phyloP scores from a whole-genome alignment of 2,329 filamentous ascomycete species.

The Pleomassaria siparia region DNA sequence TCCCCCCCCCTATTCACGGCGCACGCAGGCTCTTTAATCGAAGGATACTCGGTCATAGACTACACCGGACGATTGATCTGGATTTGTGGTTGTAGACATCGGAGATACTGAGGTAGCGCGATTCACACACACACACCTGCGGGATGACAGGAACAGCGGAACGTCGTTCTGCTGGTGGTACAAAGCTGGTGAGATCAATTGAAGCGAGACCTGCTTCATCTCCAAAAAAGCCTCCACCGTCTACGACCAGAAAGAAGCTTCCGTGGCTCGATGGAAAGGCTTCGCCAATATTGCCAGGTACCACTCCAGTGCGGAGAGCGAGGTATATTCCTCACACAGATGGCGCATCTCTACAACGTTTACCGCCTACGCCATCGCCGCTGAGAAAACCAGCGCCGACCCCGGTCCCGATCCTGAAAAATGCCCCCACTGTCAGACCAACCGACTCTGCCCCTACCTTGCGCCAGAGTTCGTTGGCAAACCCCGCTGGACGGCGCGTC shows the following conservation, averaged over 20 bases:
- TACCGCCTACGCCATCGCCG: slow-evolving; percentile 6
- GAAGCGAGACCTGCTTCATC: not conserved
- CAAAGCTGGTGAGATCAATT: not conserved
- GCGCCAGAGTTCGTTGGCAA: slow-evolving; percentile 5
- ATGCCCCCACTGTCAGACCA: slow-evolving; percentile 3
- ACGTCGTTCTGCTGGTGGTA: not conserved
- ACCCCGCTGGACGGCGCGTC: slow-evolving; percentile 7
- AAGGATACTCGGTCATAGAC: not conserved
- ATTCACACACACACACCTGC: not conserved
- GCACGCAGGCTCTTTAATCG: not conserved
- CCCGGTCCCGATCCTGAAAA: not conserved
- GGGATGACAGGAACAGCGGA: not conserved
- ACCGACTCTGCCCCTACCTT: slow-evolving; percentile 6
- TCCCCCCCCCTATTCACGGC: not conserved
- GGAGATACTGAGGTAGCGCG: not conserved
- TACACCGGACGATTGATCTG: not conserved
- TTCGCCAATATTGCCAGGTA: slow-evolving; percentile 3
- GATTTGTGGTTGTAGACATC: not conserved
- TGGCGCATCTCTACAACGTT: not conserved
- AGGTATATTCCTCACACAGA: not conserved
- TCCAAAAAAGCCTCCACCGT: slow-evolving; percentile 13
- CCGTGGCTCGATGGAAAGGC: slow-evolving; percentile 35
- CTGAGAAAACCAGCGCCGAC: slow-evolving; percentile 2
- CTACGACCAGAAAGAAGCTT: slow-evolving; percentile 20
- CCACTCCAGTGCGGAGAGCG: not conserved